phyloP scores from a whole-genome alignment of 371 early-diverging fungal species.

The Mucor lusitanicus region DNA sequence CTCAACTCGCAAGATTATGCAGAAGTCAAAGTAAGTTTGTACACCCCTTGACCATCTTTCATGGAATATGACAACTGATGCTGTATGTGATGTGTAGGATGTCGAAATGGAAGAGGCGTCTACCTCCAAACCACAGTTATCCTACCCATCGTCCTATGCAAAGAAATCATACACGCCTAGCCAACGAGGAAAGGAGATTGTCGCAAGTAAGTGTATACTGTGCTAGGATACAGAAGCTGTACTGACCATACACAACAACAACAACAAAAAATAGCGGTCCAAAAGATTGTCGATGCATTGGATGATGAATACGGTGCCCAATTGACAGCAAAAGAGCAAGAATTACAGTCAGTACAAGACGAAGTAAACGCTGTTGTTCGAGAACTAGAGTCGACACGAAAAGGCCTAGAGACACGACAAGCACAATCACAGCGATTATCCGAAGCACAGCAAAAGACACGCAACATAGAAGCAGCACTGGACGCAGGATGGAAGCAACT shows the following conservation, averaged over 20 bases:
- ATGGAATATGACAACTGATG: neutral
- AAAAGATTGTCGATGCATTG: slow-evolving; percentile 69
- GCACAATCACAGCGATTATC: slow-evolving; percentile 53
- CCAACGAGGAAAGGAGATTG: slow-evolving; percentile 55
- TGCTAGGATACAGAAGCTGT: no score
- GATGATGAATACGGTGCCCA: slow-evolving; percentile 68
- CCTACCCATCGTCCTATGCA: slow-evolving; percentile 2
- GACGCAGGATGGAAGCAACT: slow-evolving; percentile 30
- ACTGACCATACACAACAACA: no score
- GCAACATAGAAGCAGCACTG: slow-evolving; percentile 50
- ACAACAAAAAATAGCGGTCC: slow-evolving; percentile 69
- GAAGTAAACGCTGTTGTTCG: slow-evolving; percentile 62
- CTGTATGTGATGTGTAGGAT: neutral
- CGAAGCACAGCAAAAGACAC: slow-evolving; percentile 57
- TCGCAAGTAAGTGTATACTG: slow-evolving; percentile 44
- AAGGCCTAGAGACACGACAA: slow-evolving; percentile 57
- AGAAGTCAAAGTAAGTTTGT: neutral
- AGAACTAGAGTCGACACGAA: slow-evolving; percentile 69
- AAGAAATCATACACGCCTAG: slow-evolving; percentile 32
- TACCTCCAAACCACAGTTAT: neutral
- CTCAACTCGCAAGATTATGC: slow-evolving; percentile 66
- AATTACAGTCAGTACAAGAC: slow-evolving; percentile 60
- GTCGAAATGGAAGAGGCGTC: slow-evolving; percentile 10
- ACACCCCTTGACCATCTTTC: no score
- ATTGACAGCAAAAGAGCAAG: slow-evolving; percentile 60